Evolutionary conservation across 257 asterid species (phyloP).

Genomic region (Penstemon newberryi): DNA sequence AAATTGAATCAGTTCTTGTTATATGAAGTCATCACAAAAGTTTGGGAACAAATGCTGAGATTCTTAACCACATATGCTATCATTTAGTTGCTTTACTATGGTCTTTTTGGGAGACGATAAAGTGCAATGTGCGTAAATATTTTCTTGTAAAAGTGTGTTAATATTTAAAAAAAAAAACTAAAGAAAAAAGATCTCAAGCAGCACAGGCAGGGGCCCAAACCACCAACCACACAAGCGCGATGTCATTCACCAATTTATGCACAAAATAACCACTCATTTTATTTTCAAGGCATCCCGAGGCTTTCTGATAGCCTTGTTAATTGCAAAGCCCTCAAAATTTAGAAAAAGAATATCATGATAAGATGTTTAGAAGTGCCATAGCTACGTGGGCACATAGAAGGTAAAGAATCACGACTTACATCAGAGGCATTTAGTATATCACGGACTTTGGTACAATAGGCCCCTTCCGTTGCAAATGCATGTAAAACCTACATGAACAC

Average conservation of each 20-base stretch:
- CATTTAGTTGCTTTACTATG: not conserved
- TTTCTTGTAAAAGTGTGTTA: not conserved
- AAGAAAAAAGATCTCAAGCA: not conserved
- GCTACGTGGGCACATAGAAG: not conserved
- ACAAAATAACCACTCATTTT: slow-evolving; percentile 9
- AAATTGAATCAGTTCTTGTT: not conserved
- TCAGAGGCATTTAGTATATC: slow-evolving; percentile 76
- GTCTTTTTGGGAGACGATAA: not conserved
- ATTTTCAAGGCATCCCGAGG: not conserved
- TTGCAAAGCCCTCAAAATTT: not conserved
- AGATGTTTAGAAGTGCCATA: too few relatives aligned
- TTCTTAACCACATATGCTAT: not conserved
- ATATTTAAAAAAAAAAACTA: not conserved
- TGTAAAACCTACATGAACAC: slow-evolving; percentile 66
- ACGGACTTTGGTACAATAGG: slow-evolving; percentile 84
- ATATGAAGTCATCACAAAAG: not conserved
- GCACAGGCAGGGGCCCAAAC: not conserved
- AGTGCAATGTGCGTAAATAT: not conserved
- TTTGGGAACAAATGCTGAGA: not conserved
- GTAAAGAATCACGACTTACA: slow-evolving; percentile 55
- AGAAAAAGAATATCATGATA: too few relatives aligned
- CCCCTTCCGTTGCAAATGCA: slow-evolving; percentile 98
- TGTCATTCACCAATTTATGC: slow-evolving; percentile 21
- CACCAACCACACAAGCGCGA: slow-evolving; percentile 1
- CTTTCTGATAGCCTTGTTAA: not conserved